These are phyloP conservation scores for Echium plantagineum DNA, from an alignment of 257 asterid genomes.

Conservation along the genomic window DNA sequence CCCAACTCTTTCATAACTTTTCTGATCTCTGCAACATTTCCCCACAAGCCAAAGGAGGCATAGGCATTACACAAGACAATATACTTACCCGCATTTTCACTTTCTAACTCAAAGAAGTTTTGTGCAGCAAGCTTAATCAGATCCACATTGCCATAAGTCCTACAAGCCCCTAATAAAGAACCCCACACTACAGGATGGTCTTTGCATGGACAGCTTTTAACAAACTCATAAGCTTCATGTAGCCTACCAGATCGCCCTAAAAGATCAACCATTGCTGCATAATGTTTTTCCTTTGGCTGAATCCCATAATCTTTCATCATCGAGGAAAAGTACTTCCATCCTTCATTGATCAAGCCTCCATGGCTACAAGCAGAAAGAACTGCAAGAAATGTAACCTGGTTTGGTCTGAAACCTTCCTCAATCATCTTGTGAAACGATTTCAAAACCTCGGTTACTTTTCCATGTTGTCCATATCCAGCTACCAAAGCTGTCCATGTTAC, in stretches of 20 bases:
- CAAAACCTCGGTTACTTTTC: constrained; percentile 56
- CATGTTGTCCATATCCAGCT: constrained; percentile 81
- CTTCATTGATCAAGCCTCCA: constrained; percentile 71
- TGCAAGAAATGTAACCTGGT: constrained; percentile 77
- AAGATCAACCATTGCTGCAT: constrained; percentile 76
- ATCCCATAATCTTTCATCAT: constrained; percentile 67
- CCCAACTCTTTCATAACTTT: constrained; percentile 75
- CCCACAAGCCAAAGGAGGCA: constrained; percentile 84
- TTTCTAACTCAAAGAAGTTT: constrained; percentile 69
- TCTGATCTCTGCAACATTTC: constrained; percentile 71
- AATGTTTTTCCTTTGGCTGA: constrained; percentile 66
- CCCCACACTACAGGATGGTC: constrained; percentile 92
- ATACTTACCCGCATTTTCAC: constrained; percentile 77
- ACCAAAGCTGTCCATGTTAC: constrained; percentile 84
- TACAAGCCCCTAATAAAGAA: constrained; percentile 79
- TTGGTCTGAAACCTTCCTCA: constrained; percentile 69
- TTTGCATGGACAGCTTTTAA: constrained; percentile 42
- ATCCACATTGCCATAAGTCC: constrained; percentile 60
- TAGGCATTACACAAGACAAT: constrained; percentile 79
- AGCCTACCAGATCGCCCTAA: constrained; percentile 85
- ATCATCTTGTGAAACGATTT: constrained; percentile 63
- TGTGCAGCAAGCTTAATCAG: constrained; percentile 70
- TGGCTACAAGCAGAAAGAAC: constrained; percentile 91
- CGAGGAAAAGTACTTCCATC: constrained; percentile 57
- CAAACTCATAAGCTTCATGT: constrained; percentile 64